Base-by-base conservation (phyloP, 2,329 filamentous ascomycete species). In the Xylaria sp. region DNA sequence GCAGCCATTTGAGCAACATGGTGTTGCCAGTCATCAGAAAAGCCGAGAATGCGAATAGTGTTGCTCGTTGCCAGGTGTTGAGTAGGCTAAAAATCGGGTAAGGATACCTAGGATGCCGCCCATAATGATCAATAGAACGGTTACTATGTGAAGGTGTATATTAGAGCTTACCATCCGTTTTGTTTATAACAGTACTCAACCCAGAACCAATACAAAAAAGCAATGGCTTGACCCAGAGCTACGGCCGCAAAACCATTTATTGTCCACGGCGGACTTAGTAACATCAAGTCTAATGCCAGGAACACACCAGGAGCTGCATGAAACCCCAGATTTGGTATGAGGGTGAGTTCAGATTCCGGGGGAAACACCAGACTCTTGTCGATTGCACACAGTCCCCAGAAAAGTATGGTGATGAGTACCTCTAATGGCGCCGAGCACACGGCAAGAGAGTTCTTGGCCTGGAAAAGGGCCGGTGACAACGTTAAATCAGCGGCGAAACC, bases 81-180 rank as follows among this genome's bases (percentile, higher is more conserved):
- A 96, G 78, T 46, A 91, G 74, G 8, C 82, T 88, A 67, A 97
- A 94, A 25, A 97, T 83, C 1, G 94, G 93, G 75, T 97, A 97
- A 0, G 93, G 92, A 70, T 96, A 96, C 81, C 88, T 90, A 55
- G 43, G 47, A 28, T 31, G 8, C 28, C 45, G 7, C 35, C 15
- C 4, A 38, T 9, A 19, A 43, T 61, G 40, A 61, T 54, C 49
- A 25, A 60, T 40, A 17, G 2, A 8, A 42, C 50, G 45, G 23
- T n/a, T 15, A 14, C 19, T 19, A 21, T 19, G 14, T 38, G 15
- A 21, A 31, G 25, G 23, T 21, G 28, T 8, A 25, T 37, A 50
- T 33, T 9, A 5, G 42, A 42, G 21, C 84, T 74, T 73, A 87
- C 86, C 81, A 85, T 72, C 88, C 86, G 70, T 92, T 92, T 62